Conservation (phyloP, 805 yeast species). For the Ogataea paraovalis region DNA sequence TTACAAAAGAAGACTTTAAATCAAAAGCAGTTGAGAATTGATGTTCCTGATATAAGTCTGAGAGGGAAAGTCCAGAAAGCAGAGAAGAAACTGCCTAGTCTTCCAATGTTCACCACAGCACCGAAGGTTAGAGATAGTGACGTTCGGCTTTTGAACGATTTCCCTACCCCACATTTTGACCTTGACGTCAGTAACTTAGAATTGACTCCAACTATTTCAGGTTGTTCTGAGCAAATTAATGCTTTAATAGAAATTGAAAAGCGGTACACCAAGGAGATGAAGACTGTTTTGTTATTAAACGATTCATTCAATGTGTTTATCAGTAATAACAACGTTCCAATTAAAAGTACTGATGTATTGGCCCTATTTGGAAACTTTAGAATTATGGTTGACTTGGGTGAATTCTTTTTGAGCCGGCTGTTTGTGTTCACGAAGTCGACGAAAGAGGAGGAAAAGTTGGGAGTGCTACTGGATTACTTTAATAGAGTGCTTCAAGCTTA, state of each 20-base stretch:
- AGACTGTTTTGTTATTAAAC: constrained; percentile 29
- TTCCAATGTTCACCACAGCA: not conserved
- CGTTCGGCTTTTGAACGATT: not conserved
- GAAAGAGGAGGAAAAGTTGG: constrained; percentile 4
- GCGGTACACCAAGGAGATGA: constrained; percentile 30
- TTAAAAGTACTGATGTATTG: constrained; percentile 34
- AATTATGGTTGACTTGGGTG: constrained; percentile 35
- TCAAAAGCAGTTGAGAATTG: not conserved
- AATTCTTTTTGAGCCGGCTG: constrained; percentile 23
- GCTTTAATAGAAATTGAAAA: constrained; percentile 32
- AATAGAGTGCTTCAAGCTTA: constrained; percentile 23
- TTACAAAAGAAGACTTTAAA: constrained; percentile 22
- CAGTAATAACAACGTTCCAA: constrained; percentile 26
- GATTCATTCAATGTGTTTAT: constrained; percentile 31
- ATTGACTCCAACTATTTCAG: not conserved
- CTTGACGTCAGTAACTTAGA: not conserved
- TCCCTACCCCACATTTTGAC: not conserved
- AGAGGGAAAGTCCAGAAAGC: not conserved
- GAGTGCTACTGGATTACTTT: constrained; percentile 17
- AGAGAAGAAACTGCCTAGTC: constrained; percentile 5
- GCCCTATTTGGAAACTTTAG: constrained; percentile 42
- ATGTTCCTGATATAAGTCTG: not conserved
- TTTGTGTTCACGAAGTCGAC: no score
- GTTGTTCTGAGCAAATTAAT: not conserved
- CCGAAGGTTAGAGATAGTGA: not conserved